These are phyloP conservation scores for Cetradonia linearis DNA, from an alignment of 495 filamentous ascomycete species.

Conservation along the genomic window DNA sequence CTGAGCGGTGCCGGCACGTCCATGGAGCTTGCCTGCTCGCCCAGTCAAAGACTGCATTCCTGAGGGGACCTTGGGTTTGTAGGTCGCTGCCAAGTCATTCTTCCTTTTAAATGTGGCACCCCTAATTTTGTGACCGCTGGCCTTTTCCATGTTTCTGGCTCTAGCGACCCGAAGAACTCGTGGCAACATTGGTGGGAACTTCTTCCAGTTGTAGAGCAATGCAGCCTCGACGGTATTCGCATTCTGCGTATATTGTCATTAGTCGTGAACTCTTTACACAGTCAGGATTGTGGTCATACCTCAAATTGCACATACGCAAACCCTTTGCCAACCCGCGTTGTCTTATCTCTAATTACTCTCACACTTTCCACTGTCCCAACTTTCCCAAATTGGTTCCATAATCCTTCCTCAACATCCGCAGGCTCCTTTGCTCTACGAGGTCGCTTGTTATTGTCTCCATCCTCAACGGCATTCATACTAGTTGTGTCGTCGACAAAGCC, in stretches of 20 bases:
- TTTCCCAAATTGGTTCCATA: constrained; percentile 72
- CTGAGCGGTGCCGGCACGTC: constrained; percentile 62
- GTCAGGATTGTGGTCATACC: constrained; percentile 29
- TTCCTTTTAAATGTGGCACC: constrained; percentile 22
- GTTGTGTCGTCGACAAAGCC: constrained; percentile 86
- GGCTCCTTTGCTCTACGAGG: constrained; percentile 55
- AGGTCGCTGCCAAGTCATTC: constrained; percentile 31
- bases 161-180: constrained; percentile 76
- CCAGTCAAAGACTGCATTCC: constrained; percentile 64
- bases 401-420: constrained; percentile 85
- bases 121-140: constrained; percentile 30
- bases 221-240: constrained; percentile 79
- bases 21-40: constrained; percentile 72
- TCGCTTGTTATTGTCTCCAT: constrained; percentile 49
- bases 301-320: constrained; percentile 96
- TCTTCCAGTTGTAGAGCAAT: constrained; percentile 75
- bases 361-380: constrained; percentile 85
- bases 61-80: constrained; percentile 54
- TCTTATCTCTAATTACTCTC: constrained; percentile 79
- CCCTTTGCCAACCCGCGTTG: constrained; percentile 89
- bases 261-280: background rate
- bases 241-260: constrained; percentile 42
- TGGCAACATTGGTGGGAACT: constrained; percentile 84
- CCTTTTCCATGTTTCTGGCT: constrained; percentile 65
- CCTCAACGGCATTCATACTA: constrained; percentile 41